phyloP scores from a whole-genome alignment of 2,329 filamentous ascomycete genomes.

The Monosporascus cannonballus region DNA sequence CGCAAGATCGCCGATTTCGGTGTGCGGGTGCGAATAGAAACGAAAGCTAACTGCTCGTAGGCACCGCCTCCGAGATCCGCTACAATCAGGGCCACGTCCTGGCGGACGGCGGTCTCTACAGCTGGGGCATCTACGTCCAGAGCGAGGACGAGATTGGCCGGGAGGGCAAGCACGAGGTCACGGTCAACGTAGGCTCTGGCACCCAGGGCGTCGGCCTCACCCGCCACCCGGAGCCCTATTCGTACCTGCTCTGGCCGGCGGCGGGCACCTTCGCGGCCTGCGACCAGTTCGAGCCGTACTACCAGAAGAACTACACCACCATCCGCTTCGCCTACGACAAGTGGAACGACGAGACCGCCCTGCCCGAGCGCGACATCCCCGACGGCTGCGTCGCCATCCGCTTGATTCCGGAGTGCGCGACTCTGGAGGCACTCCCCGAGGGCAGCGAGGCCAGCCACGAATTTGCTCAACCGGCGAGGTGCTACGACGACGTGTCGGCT shows the following conservation, averaged over 20 bases:
- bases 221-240: conserved; percentile 28
- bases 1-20: too few species aligned
- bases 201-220: conserved; percentile 29
- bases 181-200: conserved; percentile 31
- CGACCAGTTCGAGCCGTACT: conserved; percentile 35
- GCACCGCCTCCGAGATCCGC: conserved; percentile 29
- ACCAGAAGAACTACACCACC: conserved; percentile 30
- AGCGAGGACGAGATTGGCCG: conserved; percentile 11
- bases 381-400: conserved; percentile 35
- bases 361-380: conserved; percentile 22
- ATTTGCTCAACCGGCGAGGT: conserved; percentile 30
- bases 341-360: conserved; percentile 7
- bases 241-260: conserved; percentile 20
- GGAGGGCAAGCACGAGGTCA: conserved; percentile 21
- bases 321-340: conserved; percentile 31
- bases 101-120: conserved; percentile 33
- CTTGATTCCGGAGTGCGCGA: conserved; percentile 37
- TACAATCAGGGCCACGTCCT: conserved; percentile 28
- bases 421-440: conserved; percentile 28
- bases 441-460: conserved; percentile 33
- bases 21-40: too few species aligned
- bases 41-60: too few species aligned
- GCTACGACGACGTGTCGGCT: conserved; percentile 33
- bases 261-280: conserved; percentile 36
- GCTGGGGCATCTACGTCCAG: conserved; percentile 30